phyloP scores from a whole-genome alignment of 2,329 filamentous ascomycete species.

The Aspergillus sojae region DNA sequence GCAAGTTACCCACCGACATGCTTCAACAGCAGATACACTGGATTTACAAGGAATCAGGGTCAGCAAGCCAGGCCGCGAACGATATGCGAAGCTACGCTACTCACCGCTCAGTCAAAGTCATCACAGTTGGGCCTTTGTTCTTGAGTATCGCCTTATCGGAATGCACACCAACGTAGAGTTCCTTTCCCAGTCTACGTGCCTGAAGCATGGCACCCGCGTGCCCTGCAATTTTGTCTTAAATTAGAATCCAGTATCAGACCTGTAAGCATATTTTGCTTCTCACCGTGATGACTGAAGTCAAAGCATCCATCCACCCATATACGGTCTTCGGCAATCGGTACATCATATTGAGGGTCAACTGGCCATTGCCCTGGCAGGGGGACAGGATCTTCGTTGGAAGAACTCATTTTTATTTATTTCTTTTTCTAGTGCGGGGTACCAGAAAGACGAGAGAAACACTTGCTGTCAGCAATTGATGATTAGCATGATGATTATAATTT shows the following conservation, averaged over 20 bases:
- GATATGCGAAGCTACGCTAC: conserved; percentile 18
- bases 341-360: conserved; percentile 64
- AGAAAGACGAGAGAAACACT: neutral
- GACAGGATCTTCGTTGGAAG: conserved; percentile 39
- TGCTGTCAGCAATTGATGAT: neutral
- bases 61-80: conserved; percentile 4
- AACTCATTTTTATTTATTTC: conserved; percentile 13
- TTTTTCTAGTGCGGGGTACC: neutral
- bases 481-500: neutral
- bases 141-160: conserved; percentile 93
- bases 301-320: conserved; percentile 99
- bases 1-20: conserved; percentile 89
- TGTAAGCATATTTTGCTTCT: conserved; percentile 19
- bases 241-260: conserved; percentile 9
- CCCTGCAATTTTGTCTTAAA: conserved; percentile 53
- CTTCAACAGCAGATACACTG: conserved; percentile 84
- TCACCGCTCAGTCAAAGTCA: conserved; percentile 85
- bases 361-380: conserved; percentile 63
- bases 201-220: conserved; percentile 97
- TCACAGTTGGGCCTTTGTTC: conserved; percentile 97
- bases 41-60: neutral
- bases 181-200: conserved; percentile 84
- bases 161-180: conserved; percentile 90
- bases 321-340: conserved; percentile 65
- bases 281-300: conserved; percentile 97